phyloP scores from a whole-genome alignment of 2,329 filamentous ascomycete species.

The Achaetomium macrosporum region DNA sequence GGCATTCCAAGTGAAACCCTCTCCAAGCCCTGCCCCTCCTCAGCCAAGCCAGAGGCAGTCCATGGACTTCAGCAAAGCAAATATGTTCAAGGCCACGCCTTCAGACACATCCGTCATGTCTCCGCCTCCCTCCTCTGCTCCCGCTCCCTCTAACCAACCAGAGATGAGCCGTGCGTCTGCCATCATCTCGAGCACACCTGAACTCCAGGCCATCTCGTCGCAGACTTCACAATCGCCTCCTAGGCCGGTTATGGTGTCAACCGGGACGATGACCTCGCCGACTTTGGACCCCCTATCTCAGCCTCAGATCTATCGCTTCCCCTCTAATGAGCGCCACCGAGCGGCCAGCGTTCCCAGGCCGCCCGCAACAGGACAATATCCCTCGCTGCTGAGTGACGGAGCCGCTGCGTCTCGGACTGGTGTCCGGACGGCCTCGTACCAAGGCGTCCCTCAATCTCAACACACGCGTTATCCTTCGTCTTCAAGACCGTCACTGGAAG shows the following conservation, averaged over 20 bases:
- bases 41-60: slow-evolving; percentile 28
- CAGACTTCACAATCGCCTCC: slow-evolving; percentile 32
- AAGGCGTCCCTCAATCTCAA: slow-evolving; percentile 30
- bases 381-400: slow-evolving; percentile 23
- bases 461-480: slow-evolving; percentile 40
- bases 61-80: slow-evolving; percentile 29
- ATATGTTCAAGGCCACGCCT: slow-evolving; percentile 9
- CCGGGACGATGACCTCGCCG: slow-evolving; percentile 73
- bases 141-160: slow-evolving; percentile 37
- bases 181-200: slow-evolving; percentile 58
- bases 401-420: slow-evolving; percentile 23
- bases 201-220: slow-evolving; percentile 52
- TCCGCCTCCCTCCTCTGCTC: slow-evolving; percentile 34
- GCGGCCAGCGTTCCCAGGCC: slow-evolving; percentile 37
- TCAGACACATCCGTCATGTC: slow-evolving; percentile 26
- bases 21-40: slow-evolving; percentile 23
- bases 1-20: slow-evolving; percentile 57
- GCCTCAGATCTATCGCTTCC: slow-evolving; percentile 38
- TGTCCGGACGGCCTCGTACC: slow-evolving; percentile 31
- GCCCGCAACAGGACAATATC: slow-evolving; percentile 26
- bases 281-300: slow-evolving; percentile 44
- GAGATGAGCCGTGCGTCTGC: slow-evolving; percentile 56
- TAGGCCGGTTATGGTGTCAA: slow-evolving; percentile 43
- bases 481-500: slow-evolving; percentile 65
- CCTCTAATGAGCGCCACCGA: slow-evolving; percentile 34